Evolutionary conservation across 108 stramenopile genomes (phyloP).

Genomic region (Skeletonema potamos): DNA sequence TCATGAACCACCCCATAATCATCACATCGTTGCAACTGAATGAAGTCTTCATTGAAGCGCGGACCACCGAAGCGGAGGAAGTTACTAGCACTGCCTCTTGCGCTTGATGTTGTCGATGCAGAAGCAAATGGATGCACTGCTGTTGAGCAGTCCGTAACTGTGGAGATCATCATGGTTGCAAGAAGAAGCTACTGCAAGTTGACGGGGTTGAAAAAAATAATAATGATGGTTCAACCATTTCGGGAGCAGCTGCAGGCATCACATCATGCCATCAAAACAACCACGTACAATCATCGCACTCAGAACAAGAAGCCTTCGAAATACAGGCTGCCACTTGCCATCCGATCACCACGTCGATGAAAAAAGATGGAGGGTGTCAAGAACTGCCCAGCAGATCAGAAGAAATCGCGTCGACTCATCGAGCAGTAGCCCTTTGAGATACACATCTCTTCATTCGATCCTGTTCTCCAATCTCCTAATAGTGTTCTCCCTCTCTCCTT

Average conservation of each 20-base stretch:
- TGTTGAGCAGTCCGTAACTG: neutral
- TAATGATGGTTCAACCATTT: no score
- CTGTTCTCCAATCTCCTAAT: no score
- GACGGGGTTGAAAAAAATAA: no score
- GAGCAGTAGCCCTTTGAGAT: neutral
- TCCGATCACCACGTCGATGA: neutral
- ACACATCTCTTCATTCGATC: neutral
- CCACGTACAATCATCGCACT: no score
- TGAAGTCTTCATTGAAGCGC: slow-evolving; percentile 28
- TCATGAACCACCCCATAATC: neutral
- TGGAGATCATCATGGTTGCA: neutral
- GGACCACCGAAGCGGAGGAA: slow-evolving; percentile 24
- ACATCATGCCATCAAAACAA: no score
- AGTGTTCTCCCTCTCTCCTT: no score
- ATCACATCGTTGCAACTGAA: slow-evolving; percentile 21
- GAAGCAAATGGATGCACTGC: neutral
- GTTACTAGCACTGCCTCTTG: neutral
- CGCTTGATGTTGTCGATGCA: neutral
- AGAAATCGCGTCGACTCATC: neutral
- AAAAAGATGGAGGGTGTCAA: neutral
- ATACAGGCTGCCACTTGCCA: neutral
- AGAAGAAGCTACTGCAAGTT: no score
- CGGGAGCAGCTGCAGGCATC: no score
- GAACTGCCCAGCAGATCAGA: no score
- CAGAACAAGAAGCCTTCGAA: no score